phyloP scores from a whole-genome alignment of 148 eudicot genomes.

The Spergularia marina region DNA sequence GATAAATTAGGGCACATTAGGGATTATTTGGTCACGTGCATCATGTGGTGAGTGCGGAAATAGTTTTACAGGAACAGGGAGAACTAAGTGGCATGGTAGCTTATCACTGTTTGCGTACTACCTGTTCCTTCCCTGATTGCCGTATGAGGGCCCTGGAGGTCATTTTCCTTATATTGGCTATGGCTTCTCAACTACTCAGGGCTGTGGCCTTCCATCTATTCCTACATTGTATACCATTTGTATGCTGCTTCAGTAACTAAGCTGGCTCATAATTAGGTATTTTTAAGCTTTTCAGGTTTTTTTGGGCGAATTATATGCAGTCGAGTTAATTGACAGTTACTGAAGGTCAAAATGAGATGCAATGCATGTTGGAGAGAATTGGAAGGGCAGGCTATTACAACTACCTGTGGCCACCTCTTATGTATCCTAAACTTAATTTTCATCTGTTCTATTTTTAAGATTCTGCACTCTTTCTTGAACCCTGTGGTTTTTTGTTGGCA shows the following conservation, averaged over 20 bases:
- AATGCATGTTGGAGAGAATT: conserved; percentile 96
- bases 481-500: not conserved
- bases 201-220: not conserved
- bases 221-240: not conserved
- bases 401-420: conserved; percentile 86
- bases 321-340: conserved; percentile 14
- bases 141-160: not conserved
- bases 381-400: conserved; percentile 86
- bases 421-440: conserved; percentile 52
- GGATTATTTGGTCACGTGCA: not conserved
- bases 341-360: conserved; percentile 79
- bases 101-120: not conserved
- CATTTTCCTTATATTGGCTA: not conserved
- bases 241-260: not conserved
- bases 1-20: not conserved
- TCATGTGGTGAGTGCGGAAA: not conserved
- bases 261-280: conserved; percentile 1
- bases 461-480: not conserved
- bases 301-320: conserved; percentile 15
- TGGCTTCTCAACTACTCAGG: not conserved
- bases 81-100: not conserved
- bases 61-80: not conserved
- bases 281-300: conserved; percentile 11
- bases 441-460: conserved; percentile 1
- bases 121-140: not conserved